phyloP scores from a whole-genome alignment of 495 filamentous ascomycete genomes.

The Aspergillus bridgeri region DNA sequence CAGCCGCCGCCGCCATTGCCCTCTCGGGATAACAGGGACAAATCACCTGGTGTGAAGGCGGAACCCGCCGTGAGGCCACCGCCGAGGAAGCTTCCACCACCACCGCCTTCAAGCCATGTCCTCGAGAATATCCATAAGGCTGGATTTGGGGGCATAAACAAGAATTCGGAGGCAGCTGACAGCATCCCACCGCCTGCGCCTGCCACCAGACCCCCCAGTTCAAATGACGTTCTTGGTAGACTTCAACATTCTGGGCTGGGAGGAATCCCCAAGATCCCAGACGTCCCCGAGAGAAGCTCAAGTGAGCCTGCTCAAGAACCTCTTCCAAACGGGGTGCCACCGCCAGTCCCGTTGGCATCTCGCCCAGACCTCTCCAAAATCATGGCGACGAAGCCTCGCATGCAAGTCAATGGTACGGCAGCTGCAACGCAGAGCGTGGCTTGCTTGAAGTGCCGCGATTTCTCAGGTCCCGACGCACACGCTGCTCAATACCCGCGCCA shows the following conservation, averaged over 20 bases:
- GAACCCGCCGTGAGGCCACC: conserved; percentile 19
- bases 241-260: conserved; percentile 38
- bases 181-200: background rate
- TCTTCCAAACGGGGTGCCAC: conserved; percentile 33
- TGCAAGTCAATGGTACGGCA: conserved; percentile 20
- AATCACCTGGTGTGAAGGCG: conserved; percentile 14
- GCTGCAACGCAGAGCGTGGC: conserved; percentile 24
- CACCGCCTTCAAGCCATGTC: conserved; percentile 24
- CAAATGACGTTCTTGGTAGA: conserved; percentile 26
- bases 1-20: conserved; percentile 30
- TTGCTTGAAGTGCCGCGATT: conserved; percentile 85
- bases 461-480: conserved; percentile 72
- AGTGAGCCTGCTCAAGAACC: conserved; percentile 14
- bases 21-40: conserved; percentile 23
- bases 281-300: background rate
- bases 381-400: conserved; percentile 52
- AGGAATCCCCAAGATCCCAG: conserved; percentile 30
- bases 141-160: conserved; percentile 42
- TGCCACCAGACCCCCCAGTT: conserved; percentile 17
- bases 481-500: conserved; percentile 73
- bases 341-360: conserved; percentile 54
- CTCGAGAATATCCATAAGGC: conserved; percentile 32
- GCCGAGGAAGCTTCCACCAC: conserved; percentile 35
- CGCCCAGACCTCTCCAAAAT: conserved; percentile 57
- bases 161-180: conserved; percentile 20